Percentiles rank a stretch among this genome's conserved stretches.
Evolutionary conservation across 1,284 basidiomycete species (phyloP).

Genomic region (Blastosporella zonata): DNA sequence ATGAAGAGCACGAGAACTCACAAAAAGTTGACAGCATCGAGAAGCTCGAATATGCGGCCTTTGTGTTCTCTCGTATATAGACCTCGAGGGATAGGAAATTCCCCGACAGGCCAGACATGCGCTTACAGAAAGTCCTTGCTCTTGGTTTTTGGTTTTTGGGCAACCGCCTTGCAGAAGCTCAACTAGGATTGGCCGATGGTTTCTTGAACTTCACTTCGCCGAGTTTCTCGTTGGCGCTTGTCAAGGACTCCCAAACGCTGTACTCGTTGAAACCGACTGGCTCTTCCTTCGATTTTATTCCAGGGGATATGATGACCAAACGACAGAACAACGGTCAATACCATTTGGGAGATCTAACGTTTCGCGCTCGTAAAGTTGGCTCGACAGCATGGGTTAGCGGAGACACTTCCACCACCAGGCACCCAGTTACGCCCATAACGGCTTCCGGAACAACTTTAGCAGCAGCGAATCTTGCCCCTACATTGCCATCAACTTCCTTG

Average conservation of each 20-base stretch:
- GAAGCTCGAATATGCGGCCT: not conserved
- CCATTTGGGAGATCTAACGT: constrained; percentile 57
- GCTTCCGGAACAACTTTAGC: constrained; percentile 45
- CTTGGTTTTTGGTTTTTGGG: constrained; percentile 9
- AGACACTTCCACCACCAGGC: constrained; percentile 45
- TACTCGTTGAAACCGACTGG: constrained; percentile 45
- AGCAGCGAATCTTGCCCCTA: constrained; percentile 47
- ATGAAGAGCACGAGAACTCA: not conserved
- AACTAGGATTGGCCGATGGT: constrained; percentile 45
- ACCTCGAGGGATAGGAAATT: not conserved
- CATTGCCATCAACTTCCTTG: constrained; percentile 43
- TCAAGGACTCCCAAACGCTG: constrained; percentile 57
- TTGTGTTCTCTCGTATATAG: not conserved
- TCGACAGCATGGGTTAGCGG: constrained; percentile 45
- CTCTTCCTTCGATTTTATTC: constrained; percentile 49
- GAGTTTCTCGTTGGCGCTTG: constrained; percentile 43
- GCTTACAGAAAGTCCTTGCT: constrained; percentile 6
- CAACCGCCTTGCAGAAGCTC: constrained; percentile 13
- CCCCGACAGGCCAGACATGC: constrained; percentile 7
- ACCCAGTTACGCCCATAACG: constrained; percentile 36
- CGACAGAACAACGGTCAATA: constrained; percentile 50
- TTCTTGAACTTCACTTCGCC: constrained; percentile 46
- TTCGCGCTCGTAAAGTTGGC: constrained; percentile 46
- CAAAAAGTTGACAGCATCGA: not conserved
- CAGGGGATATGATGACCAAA: constrained; percentile 48